Evolutionary conservation across 495 filamentous ascomycete species (phyloP).

Genomic region (Saxophila tyrrhenica): DNA sequence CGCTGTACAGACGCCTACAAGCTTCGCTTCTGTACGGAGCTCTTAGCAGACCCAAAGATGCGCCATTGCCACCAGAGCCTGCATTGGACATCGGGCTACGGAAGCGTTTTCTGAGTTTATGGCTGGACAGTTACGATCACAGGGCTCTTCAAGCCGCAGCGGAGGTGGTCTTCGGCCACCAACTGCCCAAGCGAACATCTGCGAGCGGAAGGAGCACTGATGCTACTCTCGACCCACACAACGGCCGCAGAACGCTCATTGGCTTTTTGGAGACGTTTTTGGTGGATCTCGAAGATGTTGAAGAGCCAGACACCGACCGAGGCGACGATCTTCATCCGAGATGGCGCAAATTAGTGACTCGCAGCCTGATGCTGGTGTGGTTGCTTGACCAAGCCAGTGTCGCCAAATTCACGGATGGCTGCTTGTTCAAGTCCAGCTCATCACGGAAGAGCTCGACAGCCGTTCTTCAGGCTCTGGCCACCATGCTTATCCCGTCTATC

Average conservation of each 20-base stretch:
- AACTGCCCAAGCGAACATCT: slow-evolving; percentile 23
- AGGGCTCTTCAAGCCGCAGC: slow-evolving; percentile 38
- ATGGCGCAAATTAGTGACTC: slow-evolving; percentile 46
- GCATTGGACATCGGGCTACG: slow-evolving; percentile 44
- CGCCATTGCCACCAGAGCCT: slow-evolving; percentile 5
- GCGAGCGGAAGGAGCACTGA: not conserved
- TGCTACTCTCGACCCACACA: slow-evolving; percentile 3
- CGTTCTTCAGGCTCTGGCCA: slow-evolving; percentile 42
- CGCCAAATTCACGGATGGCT: slow-evolving; percentile 25
- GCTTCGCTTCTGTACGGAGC: slow-evolving; percentile 53
- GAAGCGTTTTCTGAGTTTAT: slow-evolving; percentile 45
- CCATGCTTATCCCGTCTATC: slow-evolving; percentile 46
- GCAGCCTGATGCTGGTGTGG: slow-evolving; percentile 50
- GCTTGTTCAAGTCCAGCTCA: slow-evolving; percentile 40
- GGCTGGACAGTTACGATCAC: slow-evolving; percentile 47
- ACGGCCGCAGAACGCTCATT: slow-evolving; percentile 32
- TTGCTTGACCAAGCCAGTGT: slow-evolving; percentile 47
- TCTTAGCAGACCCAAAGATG: slow-evolving; percentile 42
- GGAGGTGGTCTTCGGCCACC: slow-evolving; percentile 52
- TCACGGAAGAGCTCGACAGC: slow-evolving; percentile 44
- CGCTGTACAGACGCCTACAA: slow-evolving; percentile 49
- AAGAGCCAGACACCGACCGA: slow-evolving; percentile 1
- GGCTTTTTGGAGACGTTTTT: slow-evolving; percentile 47
- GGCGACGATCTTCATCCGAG: slow-evolving; percentile 31
- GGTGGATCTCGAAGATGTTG: slow-evolving; percentile 46